Base-by-base conservation (phyloP, 2,329 filamentous ascomycete species). In the Trichoderma citrinoviride region DNA sequence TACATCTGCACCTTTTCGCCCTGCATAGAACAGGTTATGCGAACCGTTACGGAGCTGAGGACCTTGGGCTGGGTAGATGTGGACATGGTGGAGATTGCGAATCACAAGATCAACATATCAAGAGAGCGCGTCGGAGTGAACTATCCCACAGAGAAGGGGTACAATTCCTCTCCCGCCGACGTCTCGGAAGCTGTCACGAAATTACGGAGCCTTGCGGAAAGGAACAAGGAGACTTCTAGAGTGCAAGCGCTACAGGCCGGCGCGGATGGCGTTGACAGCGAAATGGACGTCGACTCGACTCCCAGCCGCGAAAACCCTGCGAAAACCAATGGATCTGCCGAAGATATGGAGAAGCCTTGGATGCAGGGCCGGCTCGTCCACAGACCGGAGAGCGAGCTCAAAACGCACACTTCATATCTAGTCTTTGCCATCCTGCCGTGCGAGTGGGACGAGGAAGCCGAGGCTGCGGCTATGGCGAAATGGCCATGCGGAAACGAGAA, bases 351-450 rank as follows among this genome's bases (percentile, higher is more conserved):
- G 14, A 87, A 91, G 67, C 76, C 85, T 1, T 96, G 89, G 79
- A 86, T 90, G 73, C 86, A 93, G 67, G 95, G 95, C 1, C 85
- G 87, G 29, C 73, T 98, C 46, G 84, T 92, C 33, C 92, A 96
- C 71, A 85, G 92, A 25, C 88, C 91, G 0, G 95, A 99, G 78
- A 81, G 88, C 0, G 95, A 99, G 73, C 80, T 98, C 66, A 97
- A 97, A 83, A 95, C 91, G 7, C 95, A 99, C 77, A 99, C 95
- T 0, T 95, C 91, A n/a, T 99, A 99, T 75, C 84, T 99, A 5
- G 90, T 96, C 5, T 99, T 99, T 79, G 95, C 95, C 0, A 81
- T 95, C 3, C 78, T 99, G 66, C 94, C 95, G n/a, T 83, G 87
- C 49, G 88, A 91, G 67, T 99, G 95, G 95, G 88, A 82, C 0